phyloP scores from a whole-genome alignment of 371 early-diverging fungal species.

The Chytridium lagenaria region DNA sequence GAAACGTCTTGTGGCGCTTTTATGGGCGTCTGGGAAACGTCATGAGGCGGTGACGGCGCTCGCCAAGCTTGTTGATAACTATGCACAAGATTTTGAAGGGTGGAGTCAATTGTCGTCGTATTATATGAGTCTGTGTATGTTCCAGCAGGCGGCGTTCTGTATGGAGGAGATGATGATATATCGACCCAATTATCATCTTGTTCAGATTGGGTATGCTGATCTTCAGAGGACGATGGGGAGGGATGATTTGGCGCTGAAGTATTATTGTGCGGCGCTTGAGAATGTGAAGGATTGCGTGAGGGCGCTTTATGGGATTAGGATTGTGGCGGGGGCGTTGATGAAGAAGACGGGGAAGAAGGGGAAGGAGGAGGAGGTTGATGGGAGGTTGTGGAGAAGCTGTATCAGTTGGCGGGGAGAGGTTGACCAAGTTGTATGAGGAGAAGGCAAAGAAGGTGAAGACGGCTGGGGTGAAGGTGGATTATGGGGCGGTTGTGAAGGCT shows the following conservation, averaged over 20 bases:
- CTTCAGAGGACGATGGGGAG: conserved; percentile 38
- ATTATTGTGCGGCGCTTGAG: conserved; percentile 50
- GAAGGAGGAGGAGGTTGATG: background rate
- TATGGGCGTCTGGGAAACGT: conserved; percentile 67
- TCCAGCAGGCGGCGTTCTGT: conserved; percentile 85
- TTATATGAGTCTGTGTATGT: conserved; percentile 72
- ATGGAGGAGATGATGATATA: conserved; percentile 87
- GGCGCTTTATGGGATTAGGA: conserved; percentile 49
- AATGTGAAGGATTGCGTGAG: conserved; percentile 42
- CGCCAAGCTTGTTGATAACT: conserved; percentile 76
- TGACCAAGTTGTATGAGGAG: conserved; percentile 25
- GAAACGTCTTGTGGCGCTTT: conserved; percentile 61
- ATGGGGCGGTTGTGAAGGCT: conserved; percentile 27
- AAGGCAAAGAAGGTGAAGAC: conserved; percentile 22
- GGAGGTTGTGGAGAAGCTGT: conserved; percentile 28
- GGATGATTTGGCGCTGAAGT: conserved; percentile 44
- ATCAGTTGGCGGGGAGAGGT: conserved; percentile 32
- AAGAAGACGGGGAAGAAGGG: conserved; percentile 3
- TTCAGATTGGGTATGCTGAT: conserved; percentile 88
- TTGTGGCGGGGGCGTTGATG: conserved; percentile 24
- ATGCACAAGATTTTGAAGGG: conserved; percentile 82
- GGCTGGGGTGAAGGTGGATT: conserved; percentile 8
- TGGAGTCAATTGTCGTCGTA: conserved; percentile 83
- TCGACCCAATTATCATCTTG: conserved; percentile 82
- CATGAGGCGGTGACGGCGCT: conserved; percentile 78